Conservation (phyloP, 345 rosid genomes). For the Mallotus nudiflorus region DNA sequence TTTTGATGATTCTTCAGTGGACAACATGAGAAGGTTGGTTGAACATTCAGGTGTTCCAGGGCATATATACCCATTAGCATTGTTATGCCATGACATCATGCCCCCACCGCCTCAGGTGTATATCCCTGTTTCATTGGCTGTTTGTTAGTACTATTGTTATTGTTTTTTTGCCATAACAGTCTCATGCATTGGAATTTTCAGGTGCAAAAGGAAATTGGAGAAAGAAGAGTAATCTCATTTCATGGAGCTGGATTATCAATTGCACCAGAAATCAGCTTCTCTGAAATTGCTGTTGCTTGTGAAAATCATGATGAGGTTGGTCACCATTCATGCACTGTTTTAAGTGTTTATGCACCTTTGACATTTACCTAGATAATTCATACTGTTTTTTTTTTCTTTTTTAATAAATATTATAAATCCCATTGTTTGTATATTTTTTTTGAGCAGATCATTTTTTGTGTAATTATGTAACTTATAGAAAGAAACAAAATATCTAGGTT, state of each 20-base stretch:
- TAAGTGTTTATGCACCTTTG: neutral
- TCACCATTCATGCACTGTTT: slow-evolving; percentile 8
- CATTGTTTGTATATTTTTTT: too few relatives aligned
- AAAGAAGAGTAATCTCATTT: slow-evolving; percentile 67
- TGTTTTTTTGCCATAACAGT: too few relatives aligned
- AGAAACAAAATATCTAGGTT: too few relatives aligned
- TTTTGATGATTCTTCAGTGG: slow-evolving; percentile 88
- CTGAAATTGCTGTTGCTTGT: slow-evolving; percentile 53
- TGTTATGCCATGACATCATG: slow-evolving; percentile 87
- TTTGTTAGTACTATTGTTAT: too few relatives aligned
- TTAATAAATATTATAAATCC: too few relatives aligned
- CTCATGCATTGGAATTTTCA: slow-evolving; percentile 30
- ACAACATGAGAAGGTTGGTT: slow-evolving; percentile 87
- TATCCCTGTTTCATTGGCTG: neutral
- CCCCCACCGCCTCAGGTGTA: slow-evolving; percentile 86
- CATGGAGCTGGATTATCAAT: slow-evolving; percentile 74
- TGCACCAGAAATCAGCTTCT: slow-evolving; percentile 56
- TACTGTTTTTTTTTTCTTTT: too few relatives aligned
- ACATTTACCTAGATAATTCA: neutral
- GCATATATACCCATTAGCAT: slow-evolving; percentile 76
- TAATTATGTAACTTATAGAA: too few relatives aligned
- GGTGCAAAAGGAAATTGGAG: slow-evolving; percentile 98
- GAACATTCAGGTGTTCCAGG: slow-evolving; percentile 83
- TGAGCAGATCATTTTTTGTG: too few relatives aligned
- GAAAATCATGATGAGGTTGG: slow-evolving; percentile 74